Base-by-base conservation (phyloP, 768 basidiomycete species). In the Lyophyllum atratum region DNA sequence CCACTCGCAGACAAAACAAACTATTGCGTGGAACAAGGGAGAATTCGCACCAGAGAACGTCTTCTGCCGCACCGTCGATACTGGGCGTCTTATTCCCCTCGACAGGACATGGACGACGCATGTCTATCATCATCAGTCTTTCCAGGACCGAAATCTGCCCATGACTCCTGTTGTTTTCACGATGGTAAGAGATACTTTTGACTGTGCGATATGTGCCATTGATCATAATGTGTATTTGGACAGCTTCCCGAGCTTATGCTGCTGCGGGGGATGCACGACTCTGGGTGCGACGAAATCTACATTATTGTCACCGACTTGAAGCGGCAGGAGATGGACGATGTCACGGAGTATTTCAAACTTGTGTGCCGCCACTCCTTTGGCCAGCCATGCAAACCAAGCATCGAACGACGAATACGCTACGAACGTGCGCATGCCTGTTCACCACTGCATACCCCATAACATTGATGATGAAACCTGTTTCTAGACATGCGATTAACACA, bases 81-180 rank as follows among this genome's bases (percentile, higher is more conserved):
- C 89, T 0, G 84, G 86, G 43, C 84, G 89, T 37, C 72, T 91
- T 66, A 90, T 91, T 56, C 89, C 89, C 42, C 83, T 91, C 63
- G 88, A 90, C 78, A 80, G 89, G 57, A 89, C 88, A 17, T 91
- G 89, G 89, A 87, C 85, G 28, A 91, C 89, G 8, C 87, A 90
- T 70, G 85, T 91, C 39, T 90, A 86, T 66, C 87, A 90, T 68
- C 89, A 91, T 58, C 80, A 83, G 58, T 86, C 87, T 3, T 87
- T 90, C 82, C 80, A 84, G 58, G 87, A 89, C 63, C 79, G 86
- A 52, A 86, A 85, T 59, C 69, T 87, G 39, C 84, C 84, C 24
- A 90, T 90, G 87, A 85, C 89, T 80, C 89, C 86, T 5, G 89
- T 91, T 2, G 85, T 91, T 0, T 89, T 89, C 65, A 90, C 89